A percentile compares a stretch with the other conserved stretches of the same genome.
Conservation (phyloP, 805 yeast species). For the Scheffersomyces ergatensis region DNA sequence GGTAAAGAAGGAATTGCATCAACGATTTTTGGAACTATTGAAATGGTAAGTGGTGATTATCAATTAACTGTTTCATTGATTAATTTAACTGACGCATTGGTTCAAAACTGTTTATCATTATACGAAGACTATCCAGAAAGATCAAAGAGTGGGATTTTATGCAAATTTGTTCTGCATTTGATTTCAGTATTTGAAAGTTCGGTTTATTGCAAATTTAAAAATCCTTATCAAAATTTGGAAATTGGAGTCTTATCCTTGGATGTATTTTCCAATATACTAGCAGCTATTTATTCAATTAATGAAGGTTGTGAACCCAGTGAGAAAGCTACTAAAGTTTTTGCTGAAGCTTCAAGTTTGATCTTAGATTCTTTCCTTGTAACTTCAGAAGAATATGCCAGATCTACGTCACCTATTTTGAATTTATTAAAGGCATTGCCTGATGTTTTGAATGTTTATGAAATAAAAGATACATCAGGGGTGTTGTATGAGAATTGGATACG, state of each 20-base stretch:
- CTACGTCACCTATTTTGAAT: conserved; percentile 51
- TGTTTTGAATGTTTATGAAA: conserved; percentile 31
- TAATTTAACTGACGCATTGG: conserved; percentile 52
- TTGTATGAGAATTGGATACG: conserved; percentile 51
- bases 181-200: conserved; percentile 75
- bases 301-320: conserved; percentile 29
- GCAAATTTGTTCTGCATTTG: conserved; percentile 52
- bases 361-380: conserved; percentile 55
- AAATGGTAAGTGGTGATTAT: conserved; percentile 66
- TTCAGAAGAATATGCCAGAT: conserved; percentile 48
- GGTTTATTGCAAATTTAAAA: conserved; percentile 62
- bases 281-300: conserved; percentile 55
- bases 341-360: conserved; percentile 49
- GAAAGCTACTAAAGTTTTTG: conserved; percentile 46
- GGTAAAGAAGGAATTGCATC: conserved; percentile 63
- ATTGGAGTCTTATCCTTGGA: conserved; percentile 56
- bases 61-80: conserved; percentile 60
- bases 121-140: conserved; percentile 18
- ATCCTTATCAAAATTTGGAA: conserved; percentile 55
- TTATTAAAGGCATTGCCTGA: conserved; percentile 48
- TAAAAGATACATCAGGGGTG: conserved; percentile 43
- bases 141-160: conserved; percentile 52
- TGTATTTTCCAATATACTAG: conserved; percentile 54
- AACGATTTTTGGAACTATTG: conserved; percentile 66
- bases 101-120: conserved; percentile 43